phyloP scores from a whole-genome alignment of 1,284 basidiomycete species.

The Sporisorium scitamineum region DNA sequence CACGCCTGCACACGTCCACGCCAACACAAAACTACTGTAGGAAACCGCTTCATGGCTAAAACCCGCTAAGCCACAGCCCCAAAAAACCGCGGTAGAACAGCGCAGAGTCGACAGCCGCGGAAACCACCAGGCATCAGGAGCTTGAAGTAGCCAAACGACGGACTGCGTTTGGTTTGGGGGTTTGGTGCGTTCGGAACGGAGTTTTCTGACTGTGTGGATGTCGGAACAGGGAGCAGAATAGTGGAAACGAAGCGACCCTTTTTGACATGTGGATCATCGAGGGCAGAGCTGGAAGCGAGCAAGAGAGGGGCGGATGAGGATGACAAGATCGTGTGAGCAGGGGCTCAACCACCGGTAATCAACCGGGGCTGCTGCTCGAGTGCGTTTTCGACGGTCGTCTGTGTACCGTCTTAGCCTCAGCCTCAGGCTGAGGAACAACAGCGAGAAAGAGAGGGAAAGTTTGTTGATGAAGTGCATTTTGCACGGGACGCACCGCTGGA shows the following conservation, averaged over 20 bases:
- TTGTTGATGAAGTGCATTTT: background rate
- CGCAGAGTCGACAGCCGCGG: background rate
- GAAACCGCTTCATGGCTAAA: background rate
- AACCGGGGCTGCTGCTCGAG: background rate
- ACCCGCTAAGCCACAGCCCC: background rate
- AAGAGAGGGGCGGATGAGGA: background rate
- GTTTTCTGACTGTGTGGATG: background rate
- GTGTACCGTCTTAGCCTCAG: too few species aligned
- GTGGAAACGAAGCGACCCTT: background rate
- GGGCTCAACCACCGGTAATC: background rate
- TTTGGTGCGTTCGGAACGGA: background rate
- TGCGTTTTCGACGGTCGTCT: background rate
- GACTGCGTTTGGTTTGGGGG: too few species aligned
- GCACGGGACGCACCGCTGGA: background rate
- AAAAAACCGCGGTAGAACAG: background rate
- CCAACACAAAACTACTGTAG: background rate
- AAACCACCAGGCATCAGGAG: background rate
- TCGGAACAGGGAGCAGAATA: background rate
- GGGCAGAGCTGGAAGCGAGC: background rate
- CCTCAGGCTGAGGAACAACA: too few species aligned
- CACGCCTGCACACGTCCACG: background rate
- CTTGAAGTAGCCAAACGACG: too few species aligned
- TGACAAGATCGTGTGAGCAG: slow-evolving; percentile 8
- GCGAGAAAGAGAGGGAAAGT: background rate
- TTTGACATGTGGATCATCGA: background rate